Evolutionary conservation across 108 stramenopile genomes (phyloP).

Genomic region (Bacterosira constricta): DNA sequence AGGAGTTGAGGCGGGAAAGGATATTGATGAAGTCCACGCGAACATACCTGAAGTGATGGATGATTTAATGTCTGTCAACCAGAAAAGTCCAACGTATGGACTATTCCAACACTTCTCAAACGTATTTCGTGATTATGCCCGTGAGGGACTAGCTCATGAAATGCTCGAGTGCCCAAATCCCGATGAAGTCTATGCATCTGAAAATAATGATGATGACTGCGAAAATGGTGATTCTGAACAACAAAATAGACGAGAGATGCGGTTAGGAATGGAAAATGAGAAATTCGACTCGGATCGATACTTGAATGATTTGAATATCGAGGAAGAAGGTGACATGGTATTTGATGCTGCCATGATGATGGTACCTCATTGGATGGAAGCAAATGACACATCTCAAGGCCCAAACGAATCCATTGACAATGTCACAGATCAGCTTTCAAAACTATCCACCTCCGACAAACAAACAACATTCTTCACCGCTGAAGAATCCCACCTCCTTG

Average conservation of each 20-base stretch:
- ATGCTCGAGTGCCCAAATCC: conserved; percentile 82
- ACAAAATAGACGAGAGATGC: conserved; percentile 48
- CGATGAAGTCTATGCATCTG: conserved; percentile 28
- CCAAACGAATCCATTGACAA: conserved; percentile 5
- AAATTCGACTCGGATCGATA: conserved; percentile 84
- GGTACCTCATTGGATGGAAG: conserved; percentile 68
- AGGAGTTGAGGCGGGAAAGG: conserved; percentile 4
- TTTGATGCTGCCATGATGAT: conserved; percentile 65
- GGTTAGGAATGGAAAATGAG: conserved; percentile 66
- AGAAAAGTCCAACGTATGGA: conserved; percentile 59
- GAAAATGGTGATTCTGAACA: conserved; percentile 6
- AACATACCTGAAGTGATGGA: conserved; percentile 14
- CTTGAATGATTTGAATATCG: conserved; percentile 59
- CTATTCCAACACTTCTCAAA: conserved; percentile 66
- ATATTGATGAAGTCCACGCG: conserved; percentile 7
- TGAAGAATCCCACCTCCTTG: conserved; percentile 69
- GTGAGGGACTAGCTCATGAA: conserved; percentile 76
- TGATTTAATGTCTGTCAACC: conserved; percentile 27
- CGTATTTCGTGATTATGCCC: conserved; percentile 79
- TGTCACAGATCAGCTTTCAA: background rate
- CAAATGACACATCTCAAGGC: background rate
- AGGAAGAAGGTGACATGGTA: conserved; percentile 58
- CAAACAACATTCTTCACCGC: conserved; percentile 47
- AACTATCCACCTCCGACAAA: background rate
- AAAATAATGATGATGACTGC: background rate